Base-by-base conservation (phyloP, 345 rosid species). In the Eucalyptus tenuipes region DNA sequence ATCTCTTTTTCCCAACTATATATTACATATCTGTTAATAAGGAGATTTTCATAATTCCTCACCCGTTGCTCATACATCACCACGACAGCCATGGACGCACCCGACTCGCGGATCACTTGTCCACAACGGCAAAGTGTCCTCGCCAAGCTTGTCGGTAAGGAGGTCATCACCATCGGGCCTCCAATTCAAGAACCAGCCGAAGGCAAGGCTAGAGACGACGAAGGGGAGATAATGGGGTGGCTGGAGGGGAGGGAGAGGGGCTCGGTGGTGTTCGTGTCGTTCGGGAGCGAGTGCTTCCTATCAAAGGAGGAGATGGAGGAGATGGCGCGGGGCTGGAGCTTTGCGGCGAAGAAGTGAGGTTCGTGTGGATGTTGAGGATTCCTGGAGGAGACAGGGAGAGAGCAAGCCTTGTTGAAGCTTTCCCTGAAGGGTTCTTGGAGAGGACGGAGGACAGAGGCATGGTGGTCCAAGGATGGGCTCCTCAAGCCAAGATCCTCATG, bases 401-500 rank as follows among this genome's bases (percentile, higher is more conserved):
- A 10, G 87, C 10, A 3, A 40, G 84, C 2, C 27, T 91, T 25
- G 49, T 87, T 29, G 91, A 91, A 11, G 92, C 90, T 20, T 44
- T 93, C 80, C 93, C 93, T 6, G 42, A 80, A 24, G 90, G 93
- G 9, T 92, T 89, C 42, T 29, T 87, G 17, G 89, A 89, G 24
- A 91, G 91, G 53, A 88, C 66, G 5, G 48, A 84, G 12, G 89
- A 47, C 33, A 88, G 88, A 55, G 94, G 94, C 10, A 8, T 89
- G 66, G 87, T 92, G 33, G 87, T 91, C 37, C 92, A 90, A 25
- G 90, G 87, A 10, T 92, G 94, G 95, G 93, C 91, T 31, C 93
- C 94, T 13, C 93, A 93, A 66, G 87, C 88, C 29, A 86, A 86
- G 64, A 90, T 93, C 10, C 79, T 93, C 15, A 25, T 31, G 24